Base-by-base conservation (phyloP, 2,329 filamentous ascomycete genomes). In the Aureobasidium subglaciale region DNA sequence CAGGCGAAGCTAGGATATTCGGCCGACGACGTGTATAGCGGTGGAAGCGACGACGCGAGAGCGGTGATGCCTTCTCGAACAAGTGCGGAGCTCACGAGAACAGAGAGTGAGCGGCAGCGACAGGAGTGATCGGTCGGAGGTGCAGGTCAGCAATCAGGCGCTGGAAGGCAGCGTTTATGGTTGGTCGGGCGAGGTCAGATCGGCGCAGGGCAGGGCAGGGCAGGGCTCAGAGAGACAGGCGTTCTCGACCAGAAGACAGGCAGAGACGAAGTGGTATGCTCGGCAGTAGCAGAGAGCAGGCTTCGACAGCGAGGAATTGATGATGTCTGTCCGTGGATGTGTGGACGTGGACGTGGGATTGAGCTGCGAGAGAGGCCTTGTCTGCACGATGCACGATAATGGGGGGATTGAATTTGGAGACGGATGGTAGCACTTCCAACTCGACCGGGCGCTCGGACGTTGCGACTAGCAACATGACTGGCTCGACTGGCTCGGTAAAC, bases 401-500 rank as follows among this genome's bases (percentile, higher is more conserved):
- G 38, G 50, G 38, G 48, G 50, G 50, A 43, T 29, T 29, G 50
- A 20, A 41, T 42, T 42, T 30, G 49, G 49, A 54, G 38, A 54
- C 38, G 49, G 41, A 38, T 30, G n/a, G n/a, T n/a, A n/a, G n/a
- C n/a, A n/a, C n/a, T n/a, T n/a, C n/a, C 34, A 11, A 38, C 34
- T 29, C 24, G 46, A 37, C 45, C 9, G 29, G 40, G n/a, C 20
- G 30, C 18, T 34, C 15, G 25, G 16, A 20, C 43, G 43, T 30
- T 22, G 25, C 32, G n/a, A 32, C 46, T 53, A 30, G 35, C 48
- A 40, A 40, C 16, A 15, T 30, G 46, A 50, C 32, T 50, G 46
- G 46, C 49, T 54, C 50, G 46, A 50, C 32, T 50, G 46, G 46
- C 49, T 54, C 50, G 50, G 50, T 20, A 43, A 54, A 42, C 50